Evolutionary conservation across 2,329 filamentous ascomycete genomes (phyloP).

Genomic region (Neofusicoccum sp.): DNA sequence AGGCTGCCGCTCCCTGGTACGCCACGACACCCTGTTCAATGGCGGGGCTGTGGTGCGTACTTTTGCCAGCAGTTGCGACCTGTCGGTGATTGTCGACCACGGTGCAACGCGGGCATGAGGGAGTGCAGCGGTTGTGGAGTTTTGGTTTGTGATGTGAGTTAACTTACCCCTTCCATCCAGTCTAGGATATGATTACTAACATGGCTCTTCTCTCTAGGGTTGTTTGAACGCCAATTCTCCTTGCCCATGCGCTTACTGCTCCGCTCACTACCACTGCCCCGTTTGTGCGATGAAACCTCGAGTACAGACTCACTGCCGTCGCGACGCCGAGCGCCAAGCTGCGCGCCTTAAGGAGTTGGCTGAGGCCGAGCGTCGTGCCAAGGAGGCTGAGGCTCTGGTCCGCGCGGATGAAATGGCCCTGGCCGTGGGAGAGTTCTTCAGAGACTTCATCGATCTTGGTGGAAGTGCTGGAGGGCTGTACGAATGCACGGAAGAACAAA

Average conservation of each 20-base stretch:
- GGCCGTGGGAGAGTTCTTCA: constrained; percentile 14
- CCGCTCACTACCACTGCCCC: constrained; percentile 40
- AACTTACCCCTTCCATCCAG: not conserved
- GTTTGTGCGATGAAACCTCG: constrained; percentile 34
- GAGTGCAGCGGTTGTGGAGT: constrained; percentile 42
- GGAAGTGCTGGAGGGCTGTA: not conserved
- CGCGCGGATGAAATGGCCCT: constrained; percentile 12
- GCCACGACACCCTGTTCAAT: constrained; percentile 42
- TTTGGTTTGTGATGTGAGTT: constrained; percentile 42
- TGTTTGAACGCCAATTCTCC: constrained; percentile 30
- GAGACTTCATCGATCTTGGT: not conserved
- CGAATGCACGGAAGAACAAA: not conserved
- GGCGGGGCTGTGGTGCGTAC: constrained; percentile 44
- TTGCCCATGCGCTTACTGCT: constrained; percentile 41
- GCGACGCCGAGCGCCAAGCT: constrained; percentile 12
- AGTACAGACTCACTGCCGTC: constrained; percentile 33
- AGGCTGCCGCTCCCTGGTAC: constrained; percentile 38
- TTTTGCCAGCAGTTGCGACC: constrained; percentile 41
- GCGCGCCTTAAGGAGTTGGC: constrained; percentile 3
- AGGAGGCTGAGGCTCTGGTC: constrained; percentile 9
- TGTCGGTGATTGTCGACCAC: constrained; percentile 37
- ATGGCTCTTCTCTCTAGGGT: constrained; percentile 23
- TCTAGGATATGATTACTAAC: constrained; percentile 18
- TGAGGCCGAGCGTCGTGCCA: not conserved
- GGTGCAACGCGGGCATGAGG: constrained; percentile 36